A percentile compares a stretch with the other conserved stretches of the same genome.
Conservation (phyloP, 1,139 yeast genomes). For the Pneumocystis oryctolagi region DNA sequence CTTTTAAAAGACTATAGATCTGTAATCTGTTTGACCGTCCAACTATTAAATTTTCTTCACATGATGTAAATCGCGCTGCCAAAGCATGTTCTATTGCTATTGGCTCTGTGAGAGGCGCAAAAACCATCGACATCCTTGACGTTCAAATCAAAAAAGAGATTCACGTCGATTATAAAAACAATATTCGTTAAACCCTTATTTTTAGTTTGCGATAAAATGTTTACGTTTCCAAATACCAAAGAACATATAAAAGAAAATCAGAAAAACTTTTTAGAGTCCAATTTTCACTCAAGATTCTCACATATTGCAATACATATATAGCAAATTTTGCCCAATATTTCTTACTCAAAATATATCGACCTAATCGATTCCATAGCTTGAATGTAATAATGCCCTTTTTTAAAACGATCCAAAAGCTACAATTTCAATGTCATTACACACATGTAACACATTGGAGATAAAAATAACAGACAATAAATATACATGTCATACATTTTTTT, state of each 20-base stretch:
- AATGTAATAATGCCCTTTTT: no score
- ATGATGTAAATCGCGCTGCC: conserved; percentile 2
- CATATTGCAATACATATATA: no score
- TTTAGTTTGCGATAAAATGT: neutral
- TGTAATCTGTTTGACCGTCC: conserved; percentile 7
- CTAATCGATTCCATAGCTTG: no score
- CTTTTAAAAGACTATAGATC: conserved; percentile 4
- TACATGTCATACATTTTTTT: no score
- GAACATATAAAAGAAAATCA: neutral
- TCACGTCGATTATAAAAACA: neutral
- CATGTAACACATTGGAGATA: no score
- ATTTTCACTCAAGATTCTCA: no score
- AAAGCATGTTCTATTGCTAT: conserved; percentile 7
- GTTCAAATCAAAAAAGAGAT: neutral
- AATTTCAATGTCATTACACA: no score
- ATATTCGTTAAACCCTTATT: neutral
- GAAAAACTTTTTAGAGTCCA: no score
- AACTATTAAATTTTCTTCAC: conserved; percentile 6
- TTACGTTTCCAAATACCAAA: neutral
- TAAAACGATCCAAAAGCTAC: no score
- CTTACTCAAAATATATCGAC: no score
- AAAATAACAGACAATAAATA: no score
- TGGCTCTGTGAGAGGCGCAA: conserved; percentile 5
- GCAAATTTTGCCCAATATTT: no score
- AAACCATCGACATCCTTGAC: neutral